phyloP scores from a whole-genome alignment of 2,329 filamentous ascomycete genomes.

The Colletotrichum musicola region DNA sequence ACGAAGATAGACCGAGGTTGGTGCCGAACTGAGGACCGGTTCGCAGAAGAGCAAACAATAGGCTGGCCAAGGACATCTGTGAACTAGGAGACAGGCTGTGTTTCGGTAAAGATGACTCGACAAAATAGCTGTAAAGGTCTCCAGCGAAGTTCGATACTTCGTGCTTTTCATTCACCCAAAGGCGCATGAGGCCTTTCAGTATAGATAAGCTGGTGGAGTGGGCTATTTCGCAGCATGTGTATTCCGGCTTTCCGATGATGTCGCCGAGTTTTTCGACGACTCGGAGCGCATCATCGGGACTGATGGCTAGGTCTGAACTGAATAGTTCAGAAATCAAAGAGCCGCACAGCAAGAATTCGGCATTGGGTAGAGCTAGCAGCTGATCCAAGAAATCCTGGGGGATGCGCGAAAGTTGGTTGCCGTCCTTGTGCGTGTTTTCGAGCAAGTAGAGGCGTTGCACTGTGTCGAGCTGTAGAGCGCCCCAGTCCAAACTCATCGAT shows the following conservation, averaged over 20 bases:
- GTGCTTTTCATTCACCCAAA: constrained; percentile 72
- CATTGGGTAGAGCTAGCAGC: constrained; percentile 62
- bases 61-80: constrained; percentile 73
- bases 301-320: constrained; percentile 64
- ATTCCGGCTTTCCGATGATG: constrained; percentile 68
- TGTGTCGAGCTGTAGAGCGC: constrained; percentile 63
- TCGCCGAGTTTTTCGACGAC: constrained; percentile 65
- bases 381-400: constrained; percentile 64
- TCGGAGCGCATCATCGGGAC: constrained; percentile 58
- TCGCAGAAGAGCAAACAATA: constrained; percentile 79
- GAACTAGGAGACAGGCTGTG: constrained; percentile 77
- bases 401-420: constrained; percentile 61
- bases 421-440: constrained; percentile 56
- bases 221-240: constrained; percentile 81
- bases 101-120: constrained; percentile 74
- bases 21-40: constrained; percentile 76
- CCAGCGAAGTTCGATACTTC: constrained; percentile 75
- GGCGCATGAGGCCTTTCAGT: constrained; percentile 71
- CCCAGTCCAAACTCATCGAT: constrained; percentile 55
- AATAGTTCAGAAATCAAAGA: constrained; percentile 65
- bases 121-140: constrained; percentile 84
- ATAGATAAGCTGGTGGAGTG: constrained; percentile 76
- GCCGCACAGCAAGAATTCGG: constrained; percentile 67
- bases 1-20: constrained; percentile 67
- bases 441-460: constrained; percentile 61